phyloP scores from a whole-genome alignment of 306 rosid genomes.

The Sindora glabra region DNA sequence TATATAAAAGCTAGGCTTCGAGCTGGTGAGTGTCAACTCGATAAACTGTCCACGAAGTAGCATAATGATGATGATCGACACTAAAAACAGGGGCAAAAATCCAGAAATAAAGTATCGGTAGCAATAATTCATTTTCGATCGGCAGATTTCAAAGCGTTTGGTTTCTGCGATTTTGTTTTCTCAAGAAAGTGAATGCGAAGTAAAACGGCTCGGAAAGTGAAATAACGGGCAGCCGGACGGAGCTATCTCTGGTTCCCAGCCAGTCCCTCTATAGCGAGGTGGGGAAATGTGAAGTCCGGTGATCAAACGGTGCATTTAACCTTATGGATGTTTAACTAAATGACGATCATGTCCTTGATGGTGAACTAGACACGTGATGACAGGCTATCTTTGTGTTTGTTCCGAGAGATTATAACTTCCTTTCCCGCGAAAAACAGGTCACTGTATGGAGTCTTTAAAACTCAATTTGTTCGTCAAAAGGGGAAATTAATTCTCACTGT shows the following conservation, averaged over 20 bases:
- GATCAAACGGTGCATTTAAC: not conserved
- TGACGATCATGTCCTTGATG: not conserved
- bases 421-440: conserved; percentile 23
- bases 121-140: not conserved
- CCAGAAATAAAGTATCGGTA: not conserved
- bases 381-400: not conserved
- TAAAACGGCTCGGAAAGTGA: not conserved
- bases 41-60: conserved; percentile 10
- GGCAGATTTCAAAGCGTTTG: no score
- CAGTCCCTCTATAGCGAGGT: not conserved
- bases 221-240: not conserved
- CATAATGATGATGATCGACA: not conserved
- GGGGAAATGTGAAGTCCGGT: not conserved
- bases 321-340: not conserved
- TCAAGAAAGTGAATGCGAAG: not conserved
- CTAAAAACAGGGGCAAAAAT: not conserved
- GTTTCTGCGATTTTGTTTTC: not conserved
- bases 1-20: not conserved
- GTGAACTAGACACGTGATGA: not conserved
- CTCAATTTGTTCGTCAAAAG: not conserved
- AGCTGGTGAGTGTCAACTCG: not conserved
- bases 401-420: not conserved
- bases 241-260: not conserved
- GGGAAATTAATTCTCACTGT: not conserved
- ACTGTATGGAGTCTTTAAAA: no score